Conservation (phyloP, 2,329 filamentous ascomycete species). For the Aspergillus uvarum region DNA sequence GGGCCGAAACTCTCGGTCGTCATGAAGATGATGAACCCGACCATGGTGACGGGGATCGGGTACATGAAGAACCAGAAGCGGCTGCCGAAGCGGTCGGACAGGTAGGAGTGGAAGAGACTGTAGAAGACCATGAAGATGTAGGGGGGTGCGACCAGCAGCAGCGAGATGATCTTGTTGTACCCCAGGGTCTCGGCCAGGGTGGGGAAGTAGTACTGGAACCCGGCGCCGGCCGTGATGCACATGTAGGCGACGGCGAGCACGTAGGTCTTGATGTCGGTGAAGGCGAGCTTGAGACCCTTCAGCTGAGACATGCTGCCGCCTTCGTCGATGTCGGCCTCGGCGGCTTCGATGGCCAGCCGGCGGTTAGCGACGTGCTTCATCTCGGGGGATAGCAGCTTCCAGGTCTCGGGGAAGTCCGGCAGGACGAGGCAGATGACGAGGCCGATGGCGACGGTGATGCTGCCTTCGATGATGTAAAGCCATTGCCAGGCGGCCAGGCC, state of each 20-base stretch:
- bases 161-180: constrained; percentile 47
- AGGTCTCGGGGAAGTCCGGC: constrained; percentile 48
- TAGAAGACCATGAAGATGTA: constrained; percentile 56
- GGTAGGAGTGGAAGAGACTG: constrained; percentile 45
- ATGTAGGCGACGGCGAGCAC: constrained; percentile 48
- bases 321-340: constrained; percentile 52
- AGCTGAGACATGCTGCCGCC: constrained; percentile 50
- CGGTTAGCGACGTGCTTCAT: constrained; percentile 50
- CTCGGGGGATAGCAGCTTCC: constrained; percentile 44
- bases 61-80: constrained; percentile 57
- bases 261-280: constrained; percentile 53
- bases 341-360: constrained; percentile 52
- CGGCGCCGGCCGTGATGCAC: constrained; percentile 50
- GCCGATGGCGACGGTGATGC: constrained; percentile 37
- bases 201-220: constrained; percentile 60
- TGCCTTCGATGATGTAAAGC: constrained; percentile 43
- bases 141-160: constrained; percentile 54
- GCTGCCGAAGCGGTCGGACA: constrained; percentile 47
- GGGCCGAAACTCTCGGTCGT: constrained; percentile 52
- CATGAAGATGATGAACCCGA: constrained; percentile 58
- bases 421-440: constrained; percentile 34
- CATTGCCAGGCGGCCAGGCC: constrained; percentile 43
- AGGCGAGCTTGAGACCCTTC: constrained; percentile 52
- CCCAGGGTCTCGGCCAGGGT: constrained; percentile 50
- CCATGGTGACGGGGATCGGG: constrained; percentile 52